phyloP scores from a whole-genome alignment of 1,284 basidiomycete species.

The Ustilago lituana region DNA sequence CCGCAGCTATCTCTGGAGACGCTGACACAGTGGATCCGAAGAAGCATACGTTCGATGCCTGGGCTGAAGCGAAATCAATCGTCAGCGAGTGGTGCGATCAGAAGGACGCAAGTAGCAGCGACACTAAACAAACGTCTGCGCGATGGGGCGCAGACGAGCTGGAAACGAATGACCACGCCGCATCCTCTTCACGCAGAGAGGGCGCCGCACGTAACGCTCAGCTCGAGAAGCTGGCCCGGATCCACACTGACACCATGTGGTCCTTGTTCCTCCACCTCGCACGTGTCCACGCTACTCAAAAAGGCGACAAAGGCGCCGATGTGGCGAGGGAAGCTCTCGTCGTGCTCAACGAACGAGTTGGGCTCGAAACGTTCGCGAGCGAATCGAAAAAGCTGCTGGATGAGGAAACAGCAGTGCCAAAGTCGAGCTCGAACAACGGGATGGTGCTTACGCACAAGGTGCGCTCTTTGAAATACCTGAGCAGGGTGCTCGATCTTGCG shows the following conservation, averaged over 20 bases:
- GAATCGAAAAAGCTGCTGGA: not conserved
- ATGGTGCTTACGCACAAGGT: constrained; percentile 12
- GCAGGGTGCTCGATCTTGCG: constrained; percentile 9
- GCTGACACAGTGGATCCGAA: not conserved
- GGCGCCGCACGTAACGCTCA: not conserved
- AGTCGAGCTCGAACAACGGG: constrained; percentile 13
- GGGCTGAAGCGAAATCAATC: constrained; percentile 26
- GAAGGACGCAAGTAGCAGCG: not conserved
- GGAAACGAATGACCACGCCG: not conserved
- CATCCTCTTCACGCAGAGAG: not conserved
- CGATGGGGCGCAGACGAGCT: constrained; percentile 1
- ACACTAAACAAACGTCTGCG: not conserved
- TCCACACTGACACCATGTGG: constrained; percentile 11
- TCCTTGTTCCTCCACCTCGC: constrained; percentile 20
- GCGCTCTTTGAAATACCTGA: not conserved
- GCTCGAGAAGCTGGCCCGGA: constrained; percentile 1
- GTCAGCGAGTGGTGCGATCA: constrained; percentile 17
- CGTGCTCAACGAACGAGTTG: constrained; percentile 15
- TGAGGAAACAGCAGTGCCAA: not conserved
- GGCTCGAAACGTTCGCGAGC: constrained; percentile 8
- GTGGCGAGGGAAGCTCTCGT: constrained; percentile 31
- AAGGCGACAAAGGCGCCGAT: not conserved
- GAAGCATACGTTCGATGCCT: constrained; percentile 14
- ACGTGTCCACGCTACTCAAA: constrained; percentile 1
- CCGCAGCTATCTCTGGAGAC: not conserved